phyloP scores from a whole-genome alignment of 768 basidiomycete genomes.

The Termitomyces sp. region DNA sequence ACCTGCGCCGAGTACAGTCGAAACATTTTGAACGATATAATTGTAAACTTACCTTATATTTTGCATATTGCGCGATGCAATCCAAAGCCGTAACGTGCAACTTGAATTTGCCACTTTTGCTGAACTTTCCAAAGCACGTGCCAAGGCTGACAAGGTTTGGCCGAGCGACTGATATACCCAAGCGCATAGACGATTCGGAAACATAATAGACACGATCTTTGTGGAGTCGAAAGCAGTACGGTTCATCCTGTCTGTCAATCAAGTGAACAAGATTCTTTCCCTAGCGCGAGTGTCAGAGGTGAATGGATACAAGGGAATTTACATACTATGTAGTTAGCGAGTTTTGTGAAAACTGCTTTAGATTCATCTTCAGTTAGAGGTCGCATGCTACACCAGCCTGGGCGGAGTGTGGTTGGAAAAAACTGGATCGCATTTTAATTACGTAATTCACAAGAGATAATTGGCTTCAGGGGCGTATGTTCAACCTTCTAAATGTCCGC shows the following conservation, averaged over 20 bases:
- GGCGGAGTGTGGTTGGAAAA: neutral
- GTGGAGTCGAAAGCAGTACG: constrained; percentile 93
- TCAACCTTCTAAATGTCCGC: constrained; percentile 33
- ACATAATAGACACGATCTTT: constrained; percentile 96
- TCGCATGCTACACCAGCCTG: constrained; percentile 54
- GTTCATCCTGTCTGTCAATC: constrained; percentile 91
- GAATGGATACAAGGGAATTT: neutral
- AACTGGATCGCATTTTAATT: constrained; percentile 4
- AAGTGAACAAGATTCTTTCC: constrained; percentile 96
- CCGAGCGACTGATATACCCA: constrained; percentile 87
- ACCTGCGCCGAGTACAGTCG: constrained; percentile 44
- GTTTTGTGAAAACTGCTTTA: constrained; percentile 91
- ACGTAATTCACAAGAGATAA: constrained; percentile 4
- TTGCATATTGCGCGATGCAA: constrained; percentile 92
- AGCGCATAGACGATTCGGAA: constrained; percentile 89
- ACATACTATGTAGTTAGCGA: constrained; percentile 93
- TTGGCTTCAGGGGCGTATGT: neutral
- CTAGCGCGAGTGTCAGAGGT: constrained; percentile 31
- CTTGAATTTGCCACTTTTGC: constrained; percentile 96
- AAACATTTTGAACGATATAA: neutral
- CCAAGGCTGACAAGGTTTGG: constrained; percentile 90
- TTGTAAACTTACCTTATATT: constrained; percentile 73
- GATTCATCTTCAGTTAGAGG: constrained; percentile 97
- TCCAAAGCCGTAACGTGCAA: constrained; percentile 92
- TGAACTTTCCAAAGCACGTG: constrained; percentile 97